Evolutionary conservation across 2,329 filamentous ascomycete genomes (phyloP).

Genomic region (Helotiales sp.): DNA sequence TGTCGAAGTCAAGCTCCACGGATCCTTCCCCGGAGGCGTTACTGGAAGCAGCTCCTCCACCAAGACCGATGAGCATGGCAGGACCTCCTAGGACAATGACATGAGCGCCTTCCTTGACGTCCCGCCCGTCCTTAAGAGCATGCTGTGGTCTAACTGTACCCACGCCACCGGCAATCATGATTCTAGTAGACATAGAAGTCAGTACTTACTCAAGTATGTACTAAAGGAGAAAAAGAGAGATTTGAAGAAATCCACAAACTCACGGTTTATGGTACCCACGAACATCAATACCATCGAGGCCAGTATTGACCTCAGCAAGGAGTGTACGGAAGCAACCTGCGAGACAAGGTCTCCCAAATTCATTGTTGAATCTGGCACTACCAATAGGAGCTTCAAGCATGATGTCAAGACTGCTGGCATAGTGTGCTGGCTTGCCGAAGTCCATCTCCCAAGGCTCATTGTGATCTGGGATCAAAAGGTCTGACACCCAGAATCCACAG

Average conservation of each 20-base stretch:
- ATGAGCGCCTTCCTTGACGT: constrained; percentile 85
- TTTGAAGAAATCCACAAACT: neutral
- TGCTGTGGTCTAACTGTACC: constrained; percentile 90
- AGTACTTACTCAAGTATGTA: neutral
- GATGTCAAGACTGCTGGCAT: constrained; percentile 91
- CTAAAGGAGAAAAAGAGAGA: neutral
- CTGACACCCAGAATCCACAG: constrained; percentile 91
- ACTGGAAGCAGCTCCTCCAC: constrained; percentile 92
- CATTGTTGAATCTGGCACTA: constrained; percentile 95
- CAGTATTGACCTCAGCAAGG: constrained; percentile 65
- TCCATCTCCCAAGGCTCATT: constrained; percentile 87
- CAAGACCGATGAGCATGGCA: constrained; percentile 95
- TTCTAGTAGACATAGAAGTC: neutral
- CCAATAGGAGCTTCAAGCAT: constrained; percentile 98
- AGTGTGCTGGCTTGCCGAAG: constrained; percentile 85
- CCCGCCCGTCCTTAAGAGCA: constrained; percentile 77
- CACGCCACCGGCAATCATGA: constrained; percentile 63
- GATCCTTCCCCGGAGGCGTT: constrained; percentile 85
- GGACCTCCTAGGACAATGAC: constrained; percentile 92
- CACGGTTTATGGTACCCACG: constrained; percentile 1
- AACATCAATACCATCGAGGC: constrained; percentile 41
- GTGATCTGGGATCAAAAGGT: constrained; percentile 84
- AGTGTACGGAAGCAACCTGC: constrained; percentile 91
- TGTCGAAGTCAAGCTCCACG: constrained; percentile 93
- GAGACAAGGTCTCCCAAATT: constrained; percentile 89